Evolutionary conservation across 495 filamentous ascomycete genomes (phyloP).

Genomic region (Penicillium malachiteum): DNA sequence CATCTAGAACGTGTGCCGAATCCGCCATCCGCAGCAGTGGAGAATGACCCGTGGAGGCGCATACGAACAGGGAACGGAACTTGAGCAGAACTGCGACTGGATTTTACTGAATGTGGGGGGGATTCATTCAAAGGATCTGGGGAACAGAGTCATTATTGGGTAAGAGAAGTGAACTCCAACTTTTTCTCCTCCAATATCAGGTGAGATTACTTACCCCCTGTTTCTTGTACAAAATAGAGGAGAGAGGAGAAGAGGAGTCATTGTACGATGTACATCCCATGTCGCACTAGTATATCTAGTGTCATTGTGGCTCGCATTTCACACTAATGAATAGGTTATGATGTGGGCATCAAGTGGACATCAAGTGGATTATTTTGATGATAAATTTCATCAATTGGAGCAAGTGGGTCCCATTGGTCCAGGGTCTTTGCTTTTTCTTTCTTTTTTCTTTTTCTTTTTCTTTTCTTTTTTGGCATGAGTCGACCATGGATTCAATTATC

Average conservation of each 20-base stretch:
- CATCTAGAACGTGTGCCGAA: slow-evolving; percentile 1
- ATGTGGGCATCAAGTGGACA: neutral
- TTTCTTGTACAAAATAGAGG: neutral
- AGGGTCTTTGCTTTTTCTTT: slow-evolving; percentile 1
- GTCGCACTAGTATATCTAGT: too few species aligned
- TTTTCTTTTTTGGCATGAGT: neutral
- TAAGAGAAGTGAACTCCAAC: too few species aligned
- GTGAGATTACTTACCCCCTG: neutral
- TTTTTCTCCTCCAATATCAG: too few species aligned
- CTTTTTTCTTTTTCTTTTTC: neutral
- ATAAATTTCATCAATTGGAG: neutral
- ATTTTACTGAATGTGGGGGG: too few species aligned
- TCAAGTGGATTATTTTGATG: neutral
- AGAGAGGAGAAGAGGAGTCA: neutral
- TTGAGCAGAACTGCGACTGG: neutral
- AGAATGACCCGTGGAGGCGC: neutral
- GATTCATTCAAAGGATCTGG: neutral
- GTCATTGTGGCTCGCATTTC: too few species aligned
- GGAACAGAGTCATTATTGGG: neutral
- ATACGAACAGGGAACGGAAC: slow-evolving; percentile 1
- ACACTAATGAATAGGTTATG: neutral
- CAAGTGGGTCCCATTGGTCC: neutral
- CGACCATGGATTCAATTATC: neutral
- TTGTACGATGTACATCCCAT: too few species aligned
- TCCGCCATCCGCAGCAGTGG: neutral